Percentiles rank a stretch among this genome's conserved stretches.
Conservation (phyloP, 2,329 filamentous ascomycete species). For the Neoarthrinium moseri region DNA sequence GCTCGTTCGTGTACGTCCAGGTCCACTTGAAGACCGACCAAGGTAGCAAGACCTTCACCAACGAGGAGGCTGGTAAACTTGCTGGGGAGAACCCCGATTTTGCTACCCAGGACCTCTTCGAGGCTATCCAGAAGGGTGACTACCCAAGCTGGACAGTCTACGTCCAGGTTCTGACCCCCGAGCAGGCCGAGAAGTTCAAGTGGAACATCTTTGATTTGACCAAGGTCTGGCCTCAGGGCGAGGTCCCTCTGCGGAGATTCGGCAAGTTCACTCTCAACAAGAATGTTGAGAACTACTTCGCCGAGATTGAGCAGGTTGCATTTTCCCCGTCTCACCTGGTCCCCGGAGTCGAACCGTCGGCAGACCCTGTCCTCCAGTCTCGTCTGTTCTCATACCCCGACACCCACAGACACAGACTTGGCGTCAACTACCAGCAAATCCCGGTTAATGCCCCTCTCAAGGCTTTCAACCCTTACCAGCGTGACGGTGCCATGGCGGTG, state of each 20-base stretch:
- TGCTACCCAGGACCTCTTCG: conserved; percentile 62
- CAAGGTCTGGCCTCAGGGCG: conserved; percentile 65
- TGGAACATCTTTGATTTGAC: conserved; percentile 70
- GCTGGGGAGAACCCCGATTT: conserved; percentile 60
- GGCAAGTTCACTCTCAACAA: conserved; percentile 64
- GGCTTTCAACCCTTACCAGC: conserved; percentile 67
- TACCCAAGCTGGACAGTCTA: conserved; percentile 63
- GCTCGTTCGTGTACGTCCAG: conserved; percentile 65
- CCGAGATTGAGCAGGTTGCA: conserved; percentile 66
- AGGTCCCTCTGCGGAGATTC: conserved; percentile 60
- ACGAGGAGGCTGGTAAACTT: conserved; percentile 54
- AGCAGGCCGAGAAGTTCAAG: conserved; percentile 58
- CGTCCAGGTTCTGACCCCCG: conserved; percentile 60
- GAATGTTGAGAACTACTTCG: conserved; percentile 67
- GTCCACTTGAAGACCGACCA: conserved; percentile 64
- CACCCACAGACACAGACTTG: conserved; percentile 62
- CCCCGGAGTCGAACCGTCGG: conserved; percentile 60
- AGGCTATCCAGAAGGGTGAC: conserved; percentile 60
- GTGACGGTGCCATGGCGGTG: conserved; percentile 69
- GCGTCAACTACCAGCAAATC: conserved; percentile 64
- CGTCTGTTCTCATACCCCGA: conserved; percentile 62
- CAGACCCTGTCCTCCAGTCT: conserved; percentile 62
- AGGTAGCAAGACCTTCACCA: conserved; percentile 58
- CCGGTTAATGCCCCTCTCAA: conserved; percentile 57
- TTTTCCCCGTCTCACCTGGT: conserved; percentile 66